A percentile compares a stretch with the other conserved stretches of the same genome.
phyloP scores from a whole-genome alignment of 169 alveolate genomes.

The Cryptosporidium ubiquitum region DNA sequence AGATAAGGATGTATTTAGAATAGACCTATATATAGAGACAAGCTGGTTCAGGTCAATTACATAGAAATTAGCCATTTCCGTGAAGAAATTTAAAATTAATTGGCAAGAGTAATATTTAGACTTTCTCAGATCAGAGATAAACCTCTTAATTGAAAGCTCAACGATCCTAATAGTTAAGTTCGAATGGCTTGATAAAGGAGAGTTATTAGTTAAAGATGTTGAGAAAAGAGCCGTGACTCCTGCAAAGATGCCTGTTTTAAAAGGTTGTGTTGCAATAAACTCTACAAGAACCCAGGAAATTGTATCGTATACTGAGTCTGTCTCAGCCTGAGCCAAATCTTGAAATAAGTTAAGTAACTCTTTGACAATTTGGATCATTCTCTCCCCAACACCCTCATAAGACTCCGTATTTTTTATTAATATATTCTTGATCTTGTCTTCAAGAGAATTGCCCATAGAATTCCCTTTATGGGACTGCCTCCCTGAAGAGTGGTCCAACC shows the following conservation, averaged over 20 bases:
- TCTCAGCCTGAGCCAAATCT: constrained; percentile 9
- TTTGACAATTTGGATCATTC: constrained; percentile 30
- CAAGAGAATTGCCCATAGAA: background rate
- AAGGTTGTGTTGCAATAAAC: constrained; percentile 57
- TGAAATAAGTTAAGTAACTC: background rate
- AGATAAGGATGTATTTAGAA: constrained; percentile 17
- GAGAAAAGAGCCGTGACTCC: constrained; percentile 68
- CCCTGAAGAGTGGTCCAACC: background rate
- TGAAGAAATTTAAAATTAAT: constrained; percentile 13
- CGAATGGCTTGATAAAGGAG: constrained; percentile 16
- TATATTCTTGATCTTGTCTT: constrained; percentile 9
- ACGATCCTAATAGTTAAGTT: constrained; percentile 18
- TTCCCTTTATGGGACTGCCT: background rate
- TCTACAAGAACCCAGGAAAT: constrained; percentile 25
- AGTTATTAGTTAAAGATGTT: constrained; percentile 48
- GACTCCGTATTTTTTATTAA: constrained; percentile 43
- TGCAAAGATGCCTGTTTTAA: constrained; percentile 66
- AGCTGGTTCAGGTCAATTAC: constrained; percentile 1
- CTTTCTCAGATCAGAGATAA: constrained; percentile 13
- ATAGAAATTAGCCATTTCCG: constrained; percentile 54
- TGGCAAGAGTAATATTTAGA: constrained; percentile 40
- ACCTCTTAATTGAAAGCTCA: constrained; percentile 22
- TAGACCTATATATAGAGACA: constrained; percentile 35
- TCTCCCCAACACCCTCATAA: constrained; percentile 58
- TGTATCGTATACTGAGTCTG: background rate